Percentiles rank a stretch among this genome's conserved stretches.
phyloP scores from a whole-genome alignment of 2,329 filamentous ascomycete species.

The Truncatella angustata region DNA sequence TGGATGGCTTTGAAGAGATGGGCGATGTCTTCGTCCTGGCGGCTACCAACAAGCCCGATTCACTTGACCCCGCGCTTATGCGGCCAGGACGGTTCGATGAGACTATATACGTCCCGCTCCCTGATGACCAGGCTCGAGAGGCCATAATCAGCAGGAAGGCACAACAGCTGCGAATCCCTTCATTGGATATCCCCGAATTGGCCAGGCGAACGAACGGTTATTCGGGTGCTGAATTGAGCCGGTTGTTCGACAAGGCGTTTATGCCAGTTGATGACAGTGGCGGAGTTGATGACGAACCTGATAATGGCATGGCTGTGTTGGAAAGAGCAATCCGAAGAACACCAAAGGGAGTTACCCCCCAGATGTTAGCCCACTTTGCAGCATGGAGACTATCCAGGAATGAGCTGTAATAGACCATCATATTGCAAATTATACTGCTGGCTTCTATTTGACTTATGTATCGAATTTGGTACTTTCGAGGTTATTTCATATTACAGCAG shows the following conservation, averaged over 20 bases:
- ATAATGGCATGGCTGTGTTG: constrained; percentile 24
- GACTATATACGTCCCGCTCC: constrained; percentile 81
- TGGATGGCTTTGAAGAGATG: constrained; percentile 89
- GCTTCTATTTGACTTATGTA: too few species aligned
- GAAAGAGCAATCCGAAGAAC: constrained; percentile 27
- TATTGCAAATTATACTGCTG: too few species aligned
- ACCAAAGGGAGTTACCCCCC: constrained; percentile 36
- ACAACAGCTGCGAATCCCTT: constrained; percentile 56
- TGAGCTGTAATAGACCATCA: not conserved
- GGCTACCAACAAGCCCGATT: constrained; percentile 86
- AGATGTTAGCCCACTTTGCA: constrained; percentile 32
- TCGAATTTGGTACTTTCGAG: too few species aligned
- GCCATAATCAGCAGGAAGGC: constrained; percentile 74
- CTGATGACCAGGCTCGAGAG: constrained; percentile 67
- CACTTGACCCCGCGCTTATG: constrained; percentile 81
- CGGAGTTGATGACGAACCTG: constrained; percentile 1
- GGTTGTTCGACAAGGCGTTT: constrained; percentile 47
- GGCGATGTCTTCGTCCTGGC: constrained; percentile 84
- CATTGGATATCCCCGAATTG: constrained; percentile 65
- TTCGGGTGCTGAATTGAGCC: constrained; percentile 78
- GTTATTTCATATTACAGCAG: too few species aligned
- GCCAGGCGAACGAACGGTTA: constrained; percentile 70
- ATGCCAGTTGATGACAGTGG: constrained; percentile 15
- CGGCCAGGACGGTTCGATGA: constrained; percentile 83
- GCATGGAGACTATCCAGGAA: constrained; percentile 26